Evolutionary conservation across 345 rosid genomes (phyloP), one percentile per base, ranked within the genome.

Genomic region (Arabis alpina): DNA sequence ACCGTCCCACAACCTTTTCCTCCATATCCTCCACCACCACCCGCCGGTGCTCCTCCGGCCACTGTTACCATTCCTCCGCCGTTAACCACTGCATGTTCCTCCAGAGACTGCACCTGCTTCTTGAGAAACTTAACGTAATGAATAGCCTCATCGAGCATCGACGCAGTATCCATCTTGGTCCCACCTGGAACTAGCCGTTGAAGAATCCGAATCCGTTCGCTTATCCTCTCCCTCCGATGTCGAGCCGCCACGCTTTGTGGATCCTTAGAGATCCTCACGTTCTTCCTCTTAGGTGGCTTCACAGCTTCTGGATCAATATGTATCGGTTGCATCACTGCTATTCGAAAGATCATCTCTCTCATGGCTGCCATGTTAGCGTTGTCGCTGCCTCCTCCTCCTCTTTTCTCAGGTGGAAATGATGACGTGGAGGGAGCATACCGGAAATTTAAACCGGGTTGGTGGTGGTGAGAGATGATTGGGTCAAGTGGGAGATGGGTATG

Each of bases 211-310:
- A 93, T 93, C 82, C 88, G 71, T 74, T 90, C 98, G 58, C 97
- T 90, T 61, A 92, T 87, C 76, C 88, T 78, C 76, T 90, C 98
- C 73, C 98, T 81, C 54, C 96, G 72, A 63, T 88, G 98, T 61
- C 97, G 77, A n/a, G 98, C 97, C 8, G 95, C 98, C 43, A 92
- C 93, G 73, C 98, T 92, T 65, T 90, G 93, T 6, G 98, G 98
- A 66, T 92, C 98, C 77, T 92, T 93, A 0, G 97, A 93, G 77
- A 90, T 93, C 83, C 76, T 85, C 43, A 93, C 93, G 66, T 93
- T 93, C 77, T 87, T 79, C 74, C 98, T 81, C 66, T 83, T 93
- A 0, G 98, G 98, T 13, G 93, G 96, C 83, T 87, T 93, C 10
- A 93, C 61, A 0, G 98, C 76, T 66, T 90, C 91, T 0, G 92